A percentile compares a stretch with the other conserved stretches of the same genome.
These are phyloP conservation scores for Cutaneotrichosporon cavernicola DNA, from an alignment of 1,284 basidiomycete species.

Conservation along the genomic window DNA sequence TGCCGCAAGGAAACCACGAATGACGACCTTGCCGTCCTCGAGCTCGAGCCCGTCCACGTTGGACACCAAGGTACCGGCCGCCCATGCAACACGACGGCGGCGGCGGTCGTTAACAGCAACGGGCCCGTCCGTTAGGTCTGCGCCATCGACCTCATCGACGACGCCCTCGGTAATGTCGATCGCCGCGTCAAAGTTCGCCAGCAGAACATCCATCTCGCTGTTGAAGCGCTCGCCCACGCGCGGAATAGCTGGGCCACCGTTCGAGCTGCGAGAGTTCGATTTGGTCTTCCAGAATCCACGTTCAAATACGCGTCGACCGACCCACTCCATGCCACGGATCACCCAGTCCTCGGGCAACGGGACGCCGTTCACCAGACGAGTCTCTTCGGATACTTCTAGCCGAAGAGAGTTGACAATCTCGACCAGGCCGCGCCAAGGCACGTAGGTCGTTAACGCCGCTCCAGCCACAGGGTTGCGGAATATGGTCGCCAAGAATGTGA, in stretches of 20 bases:
- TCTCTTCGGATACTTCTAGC: conserved; percentile 61
- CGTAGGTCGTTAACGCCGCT: conserved; percentile 65
- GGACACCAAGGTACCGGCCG: conserved; percentile 67
- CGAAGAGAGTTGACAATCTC: conserved; percentile 59
- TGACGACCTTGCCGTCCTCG: conserved; percentile 58
- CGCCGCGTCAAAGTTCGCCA: conserved; percentile 58
- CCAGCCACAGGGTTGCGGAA: conserved; percentile 65
- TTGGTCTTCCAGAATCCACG: conserved; percentile 79
- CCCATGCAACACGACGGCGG: conserved; percentile 73
- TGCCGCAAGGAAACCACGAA: conserved; percentile 62
- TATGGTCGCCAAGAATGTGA: conserved; percentile 82
- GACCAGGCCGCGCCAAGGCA: conserved; percentile 82
- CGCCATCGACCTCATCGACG: conserved; percentile 62
- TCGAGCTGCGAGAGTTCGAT: conserved; percentile 38
- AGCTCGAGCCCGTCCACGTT: conserved; percentile 75
- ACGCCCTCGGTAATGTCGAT: conserved; percentile 66
- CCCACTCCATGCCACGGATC: conserved; percentile 92
- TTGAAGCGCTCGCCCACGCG: conserved; percentile 51
- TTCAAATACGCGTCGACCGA: conserved; percentile 80
- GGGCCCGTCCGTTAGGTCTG: conserved; percentile 57
- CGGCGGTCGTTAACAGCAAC: conserved; percentile 55
- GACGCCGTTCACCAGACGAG: conserved; percentile 55
- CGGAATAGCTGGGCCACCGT: conserved; percentile 56
- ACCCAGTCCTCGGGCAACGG: conserved; percentile 95
- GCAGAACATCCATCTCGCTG: conserved; percentile 74